These are phyloP conservation scores for Allomyces macrogynus DNA, from an alignment of 192 early-diverging fungal genomes.

Conservation along the genomic window DNA sequence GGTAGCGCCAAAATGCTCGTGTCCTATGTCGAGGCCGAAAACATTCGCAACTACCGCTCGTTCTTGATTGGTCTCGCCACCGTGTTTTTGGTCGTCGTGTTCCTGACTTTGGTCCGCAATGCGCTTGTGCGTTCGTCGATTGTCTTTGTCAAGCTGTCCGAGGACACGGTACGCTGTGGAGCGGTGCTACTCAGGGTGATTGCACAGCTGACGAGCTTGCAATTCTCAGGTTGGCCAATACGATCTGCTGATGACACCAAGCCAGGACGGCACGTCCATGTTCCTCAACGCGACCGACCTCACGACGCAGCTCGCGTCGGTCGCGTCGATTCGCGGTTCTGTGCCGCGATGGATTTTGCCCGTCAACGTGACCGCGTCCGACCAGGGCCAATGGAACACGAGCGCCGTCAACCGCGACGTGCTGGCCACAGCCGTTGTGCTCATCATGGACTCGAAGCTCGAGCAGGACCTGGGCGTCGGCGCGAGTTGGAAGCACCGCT, in stretches of 20 bases:
- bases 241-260: slow-evolving; percentile 9
- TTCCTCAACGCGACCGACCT: slow-evolving; percentile 11
- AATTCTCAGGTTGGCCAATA: too few relatives aligned
- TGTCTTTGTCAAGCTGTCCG: slow-evolving; percentile 10
- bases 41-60: slow-evolving; percentile 5
- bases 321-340: slow-evolving; percentile 1
- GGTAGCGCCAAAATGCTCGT: too few relatives aligned
- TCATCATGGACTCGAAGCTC: slow-evolving; percentile 8
- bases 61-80: slow-evolving; percentile 14
- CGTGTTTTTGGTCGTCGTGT: slow-evolving; percentile 12
- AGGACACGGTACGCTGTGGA: slow-evolving; percentile 15
- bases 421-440: not conserved
- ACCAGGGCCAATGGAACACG: not conserved
- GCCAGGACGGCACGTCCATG: not conserved
- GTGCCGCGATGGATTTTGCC: slow-evolving; percentile 14
- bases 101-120: slow-evolving; percentile 10
- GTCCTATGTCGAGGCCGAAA: slow-evolving; percentile 5
- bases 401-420: not conserved
- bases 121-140: slow-evolving; percentile 10
- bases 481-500: slow-evolving; percentile 9
- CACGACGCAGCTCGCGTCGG: slow-evolving; percentile 2
- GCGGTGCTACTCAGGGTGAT: too few relatives aligned
- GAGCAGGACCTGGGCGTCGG: slow-evolving; percentile 12
- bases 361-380: not conserved
- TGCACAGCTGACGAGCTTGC: too few relatives aligned